These are phyloP conservation scores for Agapanthus africanus DNA, from an alignment of 106 monocot species.

Conservation along the genomic window DNA sequence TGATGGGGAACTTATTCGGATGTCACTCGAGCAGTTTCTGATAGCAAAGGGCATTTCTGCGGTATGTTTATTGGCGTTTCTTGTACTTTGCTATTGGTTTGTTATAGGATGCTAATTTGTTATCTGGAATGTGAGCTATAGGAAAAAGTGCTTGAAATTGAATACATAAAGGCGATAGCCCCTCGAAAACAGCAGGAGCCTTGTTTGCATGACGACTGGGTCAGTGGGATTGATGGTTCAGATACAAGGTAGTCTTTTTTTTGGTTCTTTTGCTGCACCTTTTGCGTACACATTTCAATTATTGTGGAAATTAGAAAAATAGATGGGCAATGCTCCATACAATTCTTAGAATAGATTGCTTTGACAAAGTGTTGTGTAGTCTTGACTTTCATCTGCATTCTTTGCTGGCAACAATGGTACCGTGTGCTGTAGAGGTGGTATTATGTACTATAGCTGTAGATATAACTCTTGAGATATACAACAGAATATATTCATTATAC, in stretches of 20 bases:
- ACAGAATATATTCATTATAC: no score
- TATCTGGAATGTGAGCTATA: conserved; percentile 19
- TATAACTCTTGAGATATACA: not conserved
- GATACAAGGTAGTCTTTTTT: conserved; percentile 35
- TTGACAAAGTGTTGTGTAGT: not conserved
- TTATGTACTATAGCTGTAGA: not conserved
- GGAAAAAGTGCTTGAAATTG: conserved; percentile 87
- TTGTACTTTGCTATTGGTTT: not conserved
- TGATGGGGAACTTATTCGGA: conserved; percentile 76
- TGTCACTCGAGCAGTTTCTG: conserved; percentile 75
- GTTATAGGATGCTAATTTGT: no score
- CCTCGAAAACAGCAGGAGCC: conserved; percentile 67
- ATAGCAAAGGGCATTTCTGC: conserved; percentile 77
- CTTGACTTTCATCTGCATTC: not conserved
- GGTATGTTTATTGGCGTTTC: conserved; percentile 29
- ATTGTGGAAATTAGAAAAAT: no score
- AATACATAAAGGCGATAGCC: conserved; percentile 65
- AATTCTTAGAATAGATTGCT: not conserved
- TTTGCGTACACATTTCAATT: no score
- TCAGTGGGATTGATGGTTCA: conserved; percentile 86
- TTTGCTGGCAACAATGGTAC: not conserved
- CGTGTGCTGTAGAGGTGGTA: no score
- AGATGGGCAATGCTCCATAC: no score
- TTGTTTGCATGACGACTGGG: conserved; percentile 86
- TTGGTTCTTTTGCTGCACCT: no score